Evolutionary conservation across 805 yeast species (phyloP), one percentile per base, ranked within the genome.

Genomic region (Myxozyma nipponensis): DNA sequence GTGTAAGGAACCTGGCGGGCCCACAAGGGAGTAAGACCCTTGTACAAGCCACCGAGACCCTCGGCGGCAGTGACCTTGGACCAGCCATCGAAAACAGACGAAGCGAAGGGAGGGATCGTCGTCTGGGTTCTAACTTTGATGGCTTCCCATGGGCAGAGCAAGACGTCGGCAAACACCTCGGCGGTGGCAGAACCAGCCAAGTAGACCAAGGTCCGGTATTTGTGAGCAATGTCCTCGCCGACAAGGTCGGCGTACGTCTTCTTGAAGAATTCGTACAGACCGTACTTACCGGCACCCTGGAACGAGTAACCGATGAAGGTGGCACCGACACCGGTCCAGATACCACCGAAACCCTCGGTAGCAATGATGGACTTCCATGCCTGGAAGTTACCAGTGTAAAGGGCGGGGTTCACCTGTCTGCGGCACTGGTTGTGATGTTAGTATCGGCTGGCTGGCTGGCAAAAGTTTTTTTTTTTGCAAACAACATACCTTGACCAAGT

Each of bases 271-370:
- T 91, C 98, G 71, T 93, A 91, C 67, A 89, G 82, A 26, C 98
- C 98, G 70, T 91, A 91, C 71, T 91, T 91, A 63, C 96, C 96
- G 44, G 96, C 95, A 63, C 98, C 98, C 72, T 91, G 98, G 63
- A 90, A 73, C 52, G 96, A 84, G 71, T 93, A 91, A 22, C 98
- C 98, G 54, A 90, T 75, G 54, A 84, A 79, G 2, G 98, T 93
- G 43, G 98, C 96, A 36, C 95, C 93, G 58, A 88, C 66, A 63
- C 98, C 98, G 7, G 95, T 84, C 71, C 79, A 86, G 46, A 91
- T 72, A 36, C 87, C 89, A 43, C 79, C 78, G 39, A 76, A 50
- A 5, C 98, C 98, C 67, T 83, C 85, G 17, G 81, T 77, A 57
- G 77, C 77, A 58, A 87, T 66, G 62, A 91, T 91, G 18, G 80